Evolutionary conservation across 495 filamentous ascomycete species (phyloP).

Genomic region (Cladorrhinum samala): DNA sequence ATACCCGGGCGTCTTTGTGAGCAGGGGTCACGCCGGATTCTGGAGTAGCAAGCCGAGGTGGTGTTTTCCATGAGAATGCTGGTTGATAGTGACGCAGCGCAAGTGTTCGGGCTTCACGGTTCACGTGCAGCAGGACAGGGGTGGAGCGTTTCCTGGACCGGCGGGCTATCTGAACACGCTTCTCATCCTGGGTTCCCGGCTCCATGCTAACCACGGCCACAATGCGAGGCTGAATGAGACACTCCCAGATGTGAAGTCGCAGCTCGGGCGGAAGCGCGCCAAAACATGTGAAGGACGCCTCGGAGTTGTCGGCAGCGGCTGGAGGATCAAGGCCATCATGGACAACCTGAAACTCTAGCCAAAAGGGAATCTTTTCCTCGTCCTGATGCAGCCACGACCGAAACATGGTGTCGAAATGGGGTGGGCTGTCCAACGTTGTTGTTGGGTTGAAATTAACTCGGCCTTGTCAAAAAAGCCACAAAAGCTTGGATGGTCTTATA

Average conservation of each 20-base stretch:
- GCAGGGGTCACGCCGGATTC: conserved; percentile 12
- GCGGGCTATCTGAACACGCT: conserved; percentile 12
- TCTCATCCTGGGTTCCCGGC: conserved; percentile 10
- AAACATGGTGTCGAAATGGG: conserved; percentile 2
- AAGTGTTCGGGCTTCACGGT: conserved; percentile 36
- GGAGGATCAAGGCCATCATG: conserved; percentile 27
- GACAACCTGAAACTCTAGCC: conserved; percentile 34
- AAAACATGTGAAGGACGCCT: conserved; percentile 32
- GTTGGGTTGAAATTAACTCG: background rate
- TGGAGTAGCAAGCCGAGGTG: conserved; percentile 21
- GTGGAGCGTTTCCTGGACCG: conserved; percentile 16
- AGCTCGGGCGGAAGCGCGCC: conserved; percentile 38
- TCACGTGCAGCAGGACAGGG: conserved; percentile 36
- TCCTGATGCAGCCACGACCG: conserved; percentile 9
- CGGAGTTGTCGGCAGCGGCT: background rate
- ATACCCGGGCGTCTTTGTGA: conserved; percentile 24
- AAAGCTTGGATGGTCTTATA: background rate
- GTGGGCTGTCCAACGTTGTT: background rate
- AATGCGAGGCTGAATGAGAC: conserved; percentile 34
- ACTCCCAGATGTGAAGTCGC: conserved; percentile 41
- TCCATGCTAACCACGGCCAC: conserved; percentile 30
- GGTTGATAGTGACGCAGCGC: conserved; percentile 38
- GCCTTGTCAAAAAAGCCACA: background rate
- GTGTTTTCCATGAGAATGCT: conserved; percentile 36
- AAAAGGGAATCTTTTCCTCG: conserved; percentile 23